These are phyloP conservation scores for Saccharomycopsis lassenensis DNA, from an alignment of 805 yeast genomes.

Conservation along the genomic window DNA sequence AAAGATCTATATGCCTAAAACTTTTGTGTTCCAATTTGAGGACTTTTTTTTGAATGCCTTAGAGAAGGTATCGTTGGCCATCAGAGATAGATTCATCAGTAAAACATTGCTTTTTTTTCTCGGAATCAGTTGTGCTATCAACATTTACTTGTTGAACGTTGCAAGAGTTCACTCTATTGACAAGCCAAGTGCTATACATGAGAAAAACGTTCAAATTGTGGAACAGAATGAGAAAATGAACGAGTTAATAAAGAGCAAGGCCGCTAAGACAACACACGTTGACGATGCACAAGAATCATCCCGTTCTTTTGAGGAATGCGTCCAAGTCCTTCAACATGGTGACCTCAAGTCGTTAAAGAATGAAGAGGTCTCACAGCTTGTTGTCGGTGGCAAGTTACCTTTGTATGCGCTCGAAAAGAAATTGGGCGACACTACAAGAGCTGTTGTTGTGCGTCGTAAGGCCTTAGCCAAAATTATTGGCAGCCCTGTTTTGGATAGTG, in stretches of 20 bases:
- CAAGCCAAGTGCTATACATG: conserved; percentile 28
- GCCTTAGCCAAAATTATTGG: conserved; percentile 79
- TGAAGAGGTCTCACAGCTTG: conserved; percentile 65
- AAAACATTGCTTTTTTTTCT: conserved; percentile 66
- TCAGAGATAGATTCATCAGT: conserved; percentile 70
- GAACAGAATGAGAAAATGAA: no score
- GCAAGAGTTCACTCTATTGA: conserved; percentile 53
- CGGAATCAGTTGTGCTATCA: conserved; percentile 66
- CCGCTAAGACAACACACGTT: conserved; percentile 2
- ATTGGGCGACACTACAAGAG: conserved; percentile 79
- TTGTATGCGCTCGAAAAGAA: conserved; percentile 91
- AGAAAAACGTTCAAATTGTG: no score
- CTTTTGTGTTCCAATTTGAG: conserved; percentile 46
- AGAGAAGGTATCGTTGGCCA: conserved; percentile 50
- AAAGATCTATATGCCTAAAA: conserved; percentile 47
- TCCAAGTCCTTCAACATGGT: conserved; percentile 57
- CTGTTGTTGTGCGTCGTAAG: conserved; percentile 85
- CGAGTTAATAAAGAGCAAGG: no score
- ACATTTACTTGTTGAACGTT: conserved; percentile 76
- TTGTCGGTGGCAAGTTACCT: conserved; percentile 70
- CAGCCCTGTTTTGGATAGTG: conserved; percentile 66
- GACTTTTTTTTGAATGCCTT: conserved; percentile 43
- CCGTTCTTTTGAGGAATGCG: conserved; percentile 55
- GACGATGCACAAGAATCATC: conserved; percentile 11
- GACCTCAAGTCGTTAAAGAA: conserved; percentile 52